Percentiles rank a stretch among this genome's conserved stretches.
Conservation (phyloP, 768 basidiomycete species). For the Favolaschia claudopus region DNA sequence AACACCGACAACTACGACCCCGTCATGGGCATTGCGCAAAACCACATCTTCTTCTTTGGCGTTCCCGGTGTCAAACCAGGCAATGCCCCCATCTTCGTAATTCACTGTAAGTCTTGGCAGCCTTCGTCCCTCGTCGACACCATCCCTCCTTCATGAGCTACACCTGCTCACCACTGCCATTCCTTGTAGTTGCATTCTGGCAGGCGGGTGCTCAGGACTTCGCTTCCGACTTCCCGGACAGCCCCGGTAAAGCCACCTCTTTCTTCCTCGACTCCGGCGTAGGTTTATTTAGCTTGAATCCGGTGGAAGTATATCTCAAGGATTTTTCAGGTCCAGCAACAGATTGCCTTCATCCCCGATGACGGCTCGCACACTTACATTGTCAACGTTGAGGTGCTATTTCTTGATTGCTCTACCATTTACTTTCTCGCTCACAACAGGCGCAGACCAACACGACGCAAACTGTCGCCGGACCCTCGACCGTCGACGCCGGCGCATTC, state of each 20-base stretch:
- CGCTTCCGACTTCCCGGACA: constrained; percentile 64
- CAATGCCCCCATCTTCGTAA: constrained; percentile 80
- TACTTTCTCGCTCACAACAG: not conserved
- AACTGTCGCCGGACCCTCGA: constrained; percentile 62
- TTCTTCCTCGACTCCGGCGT: constrained; percentile 64
- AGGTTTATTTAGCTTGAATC: constrained; percentile 25
- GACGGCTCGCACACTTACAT: constrained; percentile 77
- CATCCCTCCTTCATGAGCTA: not conserved
- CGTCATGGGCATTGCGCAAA: constrained; percentile 84
- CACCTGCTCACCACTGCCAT: not conserved
- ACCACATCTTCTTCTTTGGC: constrained; percentile 86
- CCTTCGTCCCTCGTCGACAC: not conserved
- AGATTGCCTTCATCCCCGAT: constrained; percentile 80
- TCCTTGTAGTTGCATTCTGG: constrained; percentile 71
- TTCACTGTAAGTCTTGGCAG: constrained; percentile 83
- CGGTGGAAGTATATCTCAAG: not conserved
- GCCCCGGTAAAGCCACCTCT: constrained; percentile 67
- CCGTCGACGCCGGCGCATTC: constrained; percentile 63
- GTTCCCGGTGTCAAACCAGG: constrained; percentile 74
- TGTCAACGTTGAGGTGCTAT: constrained; percentile 68
- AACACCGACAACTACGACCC: constrained; percentile 64
- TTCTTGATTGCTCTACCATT: not conserved
- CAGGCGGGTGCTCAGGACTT: constrained; percentile 73
- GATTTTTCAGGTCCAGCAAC: constrained; percentile 63
- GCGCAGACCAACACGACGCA: constrained; percentile 69